Evolutionary conservation across 371 early-diverging fungal species (phyloP).

Genomic region (Conidiobolus incongruus): DNA sequence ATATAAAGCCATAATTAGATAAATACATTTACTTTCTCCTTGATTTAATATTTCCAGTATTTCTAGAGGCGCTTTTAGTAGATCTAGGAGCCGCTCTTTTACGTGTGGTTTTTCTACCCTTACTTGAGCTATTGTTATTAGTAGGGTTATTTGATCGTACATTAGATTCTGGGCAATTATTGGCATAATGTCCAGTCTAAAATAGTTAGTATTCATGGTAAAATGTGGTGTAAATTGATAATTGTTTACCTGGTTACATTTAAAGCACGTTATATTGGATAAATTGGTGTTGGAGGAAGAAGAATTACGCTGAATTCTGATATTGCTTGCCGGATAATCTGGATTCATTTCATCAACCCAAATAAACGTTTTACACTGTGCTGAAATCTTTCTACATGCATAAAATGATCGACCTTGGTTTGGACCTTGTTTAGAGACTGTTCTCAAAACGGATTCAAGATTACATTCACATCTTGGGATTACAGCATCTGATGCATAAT

Average conservation of each 20-base stretch:
- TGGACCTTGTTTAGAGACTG: background rate
- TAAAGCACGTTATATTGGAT: background rate
- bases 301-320: too few relatives aligned
- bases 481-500: background rate
- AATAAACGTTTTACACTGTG: background rate
- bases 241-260: background rate
- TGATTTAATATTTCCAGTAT: too few relatives aligned
- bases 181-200: conserved; percentile 1
- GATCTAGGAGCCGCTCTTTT: too few relatives aligned
- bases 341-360: background rate
- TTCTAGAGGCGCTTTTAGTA: too few relatives aligned
- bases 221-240: background rate
- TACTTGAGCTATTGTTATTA: too few relatives aligned
- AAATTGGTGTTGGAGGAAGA: background rate
- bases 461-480: background rate
- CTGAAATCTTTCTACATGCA: background rate
- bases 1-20: too few relatives aligned
- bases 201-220: background rate
- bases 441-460: background rate
- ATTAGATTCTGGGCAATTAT: background rate
- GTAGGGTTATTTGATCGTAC: background rate
- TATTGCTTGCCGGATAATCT: too few relatives aligned
- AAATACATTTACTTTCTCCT: too few relatives aligned
- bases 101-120: too few relatives aligned
- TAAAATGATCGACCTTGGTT: background rate